Evolutionary conservation across 495 filamentous ascomycete genomes (phyloP).

Genomic region (Aspergillus wentii): DNA sequence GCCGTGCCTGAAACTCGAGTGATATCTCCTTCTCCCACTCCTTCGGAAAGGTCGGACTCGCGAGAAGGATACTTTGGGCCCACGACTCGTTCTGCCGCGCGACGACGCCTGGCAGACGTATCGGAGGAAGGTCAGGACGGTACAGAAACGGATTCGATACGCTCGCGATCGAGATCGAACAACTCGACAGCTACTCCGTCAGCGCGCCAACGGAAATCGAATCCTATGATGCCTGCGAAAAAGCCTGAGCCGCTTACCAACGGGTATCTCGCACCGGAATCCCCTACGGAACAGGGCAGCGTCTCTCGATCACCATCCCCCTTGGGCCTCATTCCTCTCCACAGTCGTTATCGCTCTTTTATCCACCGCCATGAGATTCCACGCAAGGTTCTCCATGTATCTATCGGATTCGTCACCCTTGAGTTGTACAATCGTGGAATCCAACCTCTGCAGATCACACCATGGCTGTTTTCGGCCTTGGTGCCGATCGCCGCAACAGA

Average conservation of each 20-base stretch:
- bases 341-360: conserved; percentile 51
- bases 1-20: conserved; percentile 60
- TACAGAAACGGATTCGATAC: conserved; percentile 33
- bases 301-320: conserved; percentile 84
- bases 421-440: conserved; percentile 74
- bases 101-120: conserved; percentile 40
- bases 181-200: conserved; percentile 16
- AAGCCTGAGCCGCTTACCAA: conserved; percentile 43
- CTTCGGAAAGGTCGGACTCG: conserved; percentile 48
- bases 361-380: conserved; percentile 49
- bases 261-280: conserved; percentile 66
- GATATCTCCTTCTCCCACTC: conserved; percentile 65
- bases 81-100: conserved; percentile 58
- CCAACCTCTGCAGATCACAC: conserved; percentile 70
- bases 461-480: conserved; percentile 73
- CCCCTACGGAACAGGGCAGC: conserved; percentile 51
- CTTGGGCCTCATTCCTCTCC: conserved; percentile 91
- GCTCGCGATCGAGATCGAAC: conserved; percentile 31
- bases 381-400: conserved; percentile 61
- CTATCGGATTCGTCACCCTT: conserved; percentile 89
- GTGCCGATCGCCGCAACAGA: conserved; percentile 88
- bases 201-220: conserved; percentile 40
- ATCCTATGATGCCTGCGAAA: conserved; percentile 38
- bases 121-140: conserved; percentile 36
- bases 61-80: conserved; percentile 56